Conservation (phyloP, 257 asterid genomes). For the Solanum tacnaense region DNA sequence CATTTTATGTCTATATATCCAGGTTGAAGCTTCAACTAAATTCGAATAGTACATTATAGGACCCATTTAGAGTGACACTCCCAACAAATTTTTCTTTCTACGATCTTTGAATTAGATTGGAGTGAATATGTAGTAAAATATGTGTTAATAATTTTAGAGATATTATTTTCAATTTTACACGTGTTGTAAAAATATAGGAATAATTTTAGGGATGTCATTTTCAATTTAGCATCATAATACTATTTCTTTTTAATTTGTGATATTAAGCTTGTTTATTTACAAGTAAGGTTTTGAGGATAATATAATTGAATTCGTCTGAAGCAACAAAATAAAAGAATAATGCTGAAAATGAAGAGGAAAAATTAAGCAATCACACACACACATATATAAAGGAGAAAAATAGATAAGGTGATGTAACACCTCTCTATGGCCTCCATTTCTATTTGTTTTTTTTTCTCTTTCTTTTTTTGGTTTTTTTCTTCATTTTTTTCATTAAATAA, state of each 20-base stretch:
- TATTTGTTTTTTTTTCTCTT: no score
- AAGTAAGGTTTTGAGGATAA: neutral
- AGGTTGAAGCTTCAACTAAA: no score
- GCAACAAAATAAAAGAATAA: neutral
- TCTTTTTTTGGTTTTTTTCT: no score
- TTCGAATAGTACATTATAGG: neutral
- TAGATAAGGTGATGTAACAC: no score
- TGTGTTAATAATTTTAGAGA: neutral
- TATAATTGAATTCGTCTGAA: neutral
- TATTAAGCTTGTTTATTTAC: neutral
- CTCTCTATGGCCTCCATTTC: no score
- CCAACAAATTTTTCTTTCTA: neutral
- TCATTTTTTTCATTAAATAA: no score
- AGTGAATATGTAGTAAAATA: neutral
- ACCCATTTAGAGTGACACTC: no score
- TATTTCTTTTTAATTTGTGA: neutral
- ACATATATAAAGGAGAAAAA: no score
- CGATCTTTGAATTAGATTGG: neutral
- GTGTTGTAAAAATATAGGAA: neutral
- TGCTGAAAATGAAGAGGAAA: neutral
- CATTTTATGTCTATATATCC: no score
- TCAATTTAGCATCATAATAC: neutral
- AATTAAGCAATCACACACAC: neutral
- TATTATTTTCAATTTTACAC: no score
- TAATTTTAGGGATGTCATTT: neutral